A percentile compares a stretch with the other conserved stretches of the same genome.
These are phyloP conservation scores for Solanum sitiens DNA, from an alignment of 257 asterid species.

Conservation along the genomic window DNA sequence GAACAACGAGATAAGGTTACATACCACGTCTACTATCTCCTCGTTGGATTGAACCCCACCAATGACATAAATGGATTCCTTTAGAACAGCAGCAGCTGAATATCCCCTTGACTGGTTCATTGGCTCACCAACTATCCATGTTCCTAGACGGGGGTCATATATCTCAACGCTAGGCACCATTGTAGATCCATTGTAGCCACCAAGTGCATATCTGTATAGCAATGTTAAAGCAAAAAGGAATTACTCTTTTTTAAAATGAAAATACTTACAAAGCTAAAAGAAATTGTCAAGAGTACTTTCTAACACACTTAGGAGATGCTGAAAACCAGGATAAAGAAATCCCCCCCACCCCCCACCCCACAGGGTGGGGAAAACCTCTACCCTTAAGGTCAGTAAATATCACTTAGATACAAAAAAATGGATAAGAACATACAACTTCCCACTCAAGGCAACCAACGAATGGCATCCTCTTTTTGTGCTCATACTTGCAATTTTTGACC, in stretches of 20 bases:
- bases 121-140: constrained; percentile 51
- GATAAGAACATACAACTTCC: constrained; percentile 46
- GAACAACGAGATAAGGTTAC: background rate
- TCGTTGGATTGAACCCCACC: constrained; percentile 45
- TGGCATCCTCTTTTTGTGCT: constrained; percentile 52
- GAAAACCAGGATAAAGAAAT: background rate
- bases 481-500: constrained; percentile 60
- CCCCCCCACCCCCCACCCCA: background rate
- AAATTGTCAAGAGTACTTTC: background rate
- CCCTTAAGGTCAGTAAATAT: background rate
- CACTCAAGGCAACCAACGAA: constrained; percentile 51
- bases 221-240: background rate
- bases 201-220: constrained; percentile 52
- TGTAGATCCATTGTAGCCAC: constrained; percentile 54
- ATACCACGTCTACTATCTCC: constrained; percentile 38
- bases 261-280: background rate
- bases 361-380: background rate
- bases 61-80: constrained; percentile 47
- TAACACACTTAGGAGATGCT: background rate
- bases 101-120: constrained; percentile 59
- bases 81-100: constrained; percentile 41
- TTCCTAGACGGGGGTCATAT: constrained; percentile 60
- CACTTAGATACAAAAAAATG: background rate
- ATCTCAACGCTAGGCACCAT: constrained; percentile 57
- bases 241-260: background rate